Conservation (phyloP, 257 asterid genomes). For the Capsicum pubescens region DNA sequence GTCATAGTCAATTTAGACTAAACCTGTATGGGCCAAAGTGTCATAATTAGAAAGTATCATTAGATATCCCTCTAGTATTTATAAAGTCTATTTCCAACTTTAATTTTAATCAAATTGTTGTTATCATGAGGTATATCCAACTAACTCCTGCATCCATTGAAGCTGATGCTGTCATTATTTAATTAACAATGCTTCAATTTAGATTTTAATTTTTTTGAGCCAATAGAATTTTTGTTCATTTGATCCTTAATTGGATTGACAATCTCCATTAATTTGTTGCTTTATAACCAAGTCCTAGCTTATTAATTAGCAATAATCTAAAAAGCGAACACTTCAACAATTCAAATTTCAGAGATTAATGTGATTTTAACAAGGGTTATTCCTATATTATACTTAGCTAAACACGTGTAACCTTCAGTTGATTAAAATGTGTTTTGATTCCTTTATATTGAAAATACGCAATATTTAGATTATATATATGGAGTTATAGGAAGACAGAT, state of each 20-base stretch:
- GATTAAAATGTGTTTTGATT: too few species aligned
- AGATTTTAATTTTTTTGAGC: not conserved
- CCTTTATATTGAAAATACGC: too few species aligned
- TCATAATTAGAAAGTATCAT: not conserved
- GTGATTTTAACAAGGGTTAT: not conserved
- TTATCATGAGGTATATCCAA: not conserved
- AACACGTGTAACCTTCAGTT: too few species aligned
- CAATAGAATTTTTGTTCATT: not conserved
- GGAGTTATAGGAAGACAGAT: not conserved
- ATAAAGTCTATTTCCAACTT: not conserved
- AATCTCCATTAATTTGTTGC: not conserved
- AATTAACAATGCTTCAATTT: not conserved
- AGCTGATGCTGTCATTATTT: not conserved
- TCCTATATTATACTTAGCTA: too few species aligned
- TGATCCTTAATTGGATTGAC: not conserved
- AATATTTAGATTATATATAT: too few species aligned
- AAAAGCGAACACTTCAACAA: not conserved
- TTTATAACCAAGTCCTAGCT: not conserved
- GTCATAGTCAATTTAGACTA: constrained; percentile 5
- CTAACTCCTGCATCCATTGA: not conserved
- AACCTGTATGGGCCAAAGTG: not conserved
- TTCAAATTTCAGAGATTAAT: not conserved
- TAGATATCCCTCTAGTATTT: not conserved
- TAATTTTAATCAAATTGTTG: constrained; percentile 13
- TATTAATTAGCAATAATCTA: not conserved